Evolutionary conservation across 2,329 filamentous ascomycete genomes (phyloP).

Genomic region (Samsoniella hepiali): DNA sequence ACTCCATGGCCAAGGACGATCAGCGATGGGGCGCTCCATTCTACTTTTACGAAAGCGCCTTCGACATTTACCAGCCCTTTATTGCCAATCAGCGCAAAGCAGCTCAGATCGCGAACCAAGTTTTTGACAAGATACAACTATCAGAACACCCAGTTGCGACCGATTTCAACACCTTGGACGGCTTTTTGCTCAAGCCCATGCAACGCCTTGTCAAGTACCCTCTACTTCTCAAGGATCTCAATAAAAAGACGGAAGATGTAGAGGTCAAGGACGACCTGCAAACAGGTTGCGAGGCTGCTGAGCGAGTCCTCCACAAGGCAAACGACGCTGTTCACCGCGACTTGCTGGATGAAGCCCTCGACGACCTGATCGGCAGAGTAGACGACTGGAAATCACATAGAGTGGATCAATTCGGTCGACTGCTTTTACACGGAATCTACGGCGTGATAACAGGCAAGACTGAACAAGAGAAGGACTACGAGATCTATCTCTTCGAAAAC

Average conservation of each 20-base stretch:
- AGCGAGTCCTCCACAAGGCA: slow-evolving; percentile 76
- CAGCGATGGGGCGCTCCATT: slow-evolving; percentile 98
- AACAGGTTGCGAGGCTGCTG: slow-evolving; percentile 75
- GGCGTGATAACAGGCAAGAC: slow-evolving; percentile 86
- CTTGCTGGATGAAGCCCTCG: slow-evolving; percentile 75
- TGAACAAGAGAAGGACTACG: slow-evolving; percentile 95
- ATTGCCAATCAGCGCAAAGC: slow-evolving; percentile 95
- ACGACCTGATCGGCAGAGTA: slow-evolving; percentile 76
- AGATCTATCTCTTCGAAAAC: slow-evolving; percentile 94
- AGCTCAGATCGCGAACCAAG: slow-evolving; percentile 74
- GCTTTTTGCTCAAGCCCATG: slow-evolving; percentile 94
- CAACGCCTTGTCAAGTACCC: slow-evolving; percentile 95
- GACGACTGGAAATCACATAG: slow-evolving; percentile 97
- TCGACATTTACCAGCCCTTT: slow-evolving; percentile 93
- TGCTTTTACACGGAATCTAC: slow-evolving; percentile 86
- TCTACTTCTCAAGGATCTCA: slow-evolving; percentile 81
- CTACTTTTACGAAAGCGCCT: slow-evolving; percentile 76
- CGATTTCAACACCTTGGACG: slow-evolving; percentile 82
- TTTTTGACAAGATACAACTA: slow-evolving; percentile 80
- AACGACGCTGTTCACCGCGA: slow-evolving; percentile 91
- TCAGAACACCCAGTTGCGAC: slow-evolving; percentile 78
- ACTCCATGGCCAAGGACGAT: slow-evolving; percentile 69
- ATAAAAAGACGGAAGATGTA: slow-evolving; percentile 78
- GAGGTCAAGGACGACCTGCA: slow-evolving; percentile 68
- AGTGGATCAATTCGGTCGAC: slow-evolving; percentile 84